Evolutionary conservation across 2,329 filamentous ascomycete genomes (phyloP).

Genomic region (Alternaria brassicae): DNA sequence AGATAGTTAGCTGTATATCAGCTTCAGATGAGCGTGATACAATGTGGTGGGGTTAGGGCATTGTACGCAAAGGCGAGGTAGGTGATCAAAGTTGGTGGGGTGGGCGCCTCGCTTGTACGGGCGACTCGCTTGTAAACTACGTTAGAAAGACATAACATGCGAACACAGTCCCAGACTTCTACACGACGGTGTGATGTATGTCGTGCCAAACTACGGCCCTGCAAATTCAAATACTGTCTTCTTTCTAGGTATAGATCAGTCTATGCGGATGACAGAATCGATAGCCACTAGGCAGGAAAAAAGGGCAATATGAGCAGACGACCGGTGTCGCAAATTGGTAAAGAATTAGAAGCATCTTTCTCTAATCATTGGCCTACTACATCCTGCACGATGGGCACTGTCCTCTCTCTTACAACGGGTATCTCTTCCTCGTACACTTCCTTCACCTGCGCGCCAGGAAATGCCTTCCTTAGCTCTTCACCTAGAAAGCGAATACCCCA

Average conservation of each 20-base stretch:
- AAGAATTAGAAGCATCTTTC: not conserved
- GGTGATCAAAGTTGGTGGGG: not conserved
- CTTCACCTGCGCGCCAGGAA: constrained; percentile 40
- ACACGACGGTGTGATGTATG: not conserved
- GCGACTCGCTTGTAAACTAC: too few species aligned
- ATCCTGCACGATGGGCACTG: not conserved
- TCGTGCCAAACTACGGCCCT: not conserved
- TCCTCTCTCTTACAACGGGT: constrained; percentile 8
- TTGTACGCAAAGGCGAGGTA: too few species aligned
- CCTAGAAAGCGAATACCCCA: constrained; percentile 51
- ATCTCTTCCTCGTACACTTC: constrained; percentile 49
- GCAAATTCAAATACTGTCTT: too few species aligned
- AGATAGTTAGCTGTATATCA: too few species aligned
- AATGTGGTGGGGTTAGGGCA: too few species aligned
- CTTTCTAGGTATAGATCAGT: not conserved
- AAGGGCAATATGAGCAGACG: not conserved
- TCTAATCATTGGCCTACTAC: not conserved
- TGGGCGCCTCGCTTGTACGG: too few species aligned
- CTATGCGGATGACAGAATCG: not conserved
- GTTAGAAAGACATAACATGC: not conserved
- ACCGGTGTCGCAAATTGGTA: not conserved
- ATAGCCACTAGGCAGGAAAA: not conserved
- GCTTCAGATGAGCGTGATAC: too few species aligned
- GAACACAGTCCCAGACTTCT: not conserved
- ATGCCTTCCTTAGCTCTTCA: constrained; percentile 34